Evolutionary conservation across 2,329 filamentous ascomycete genomes (phyloP).

Genomic region (Neonectria magnoliae): DNA sequence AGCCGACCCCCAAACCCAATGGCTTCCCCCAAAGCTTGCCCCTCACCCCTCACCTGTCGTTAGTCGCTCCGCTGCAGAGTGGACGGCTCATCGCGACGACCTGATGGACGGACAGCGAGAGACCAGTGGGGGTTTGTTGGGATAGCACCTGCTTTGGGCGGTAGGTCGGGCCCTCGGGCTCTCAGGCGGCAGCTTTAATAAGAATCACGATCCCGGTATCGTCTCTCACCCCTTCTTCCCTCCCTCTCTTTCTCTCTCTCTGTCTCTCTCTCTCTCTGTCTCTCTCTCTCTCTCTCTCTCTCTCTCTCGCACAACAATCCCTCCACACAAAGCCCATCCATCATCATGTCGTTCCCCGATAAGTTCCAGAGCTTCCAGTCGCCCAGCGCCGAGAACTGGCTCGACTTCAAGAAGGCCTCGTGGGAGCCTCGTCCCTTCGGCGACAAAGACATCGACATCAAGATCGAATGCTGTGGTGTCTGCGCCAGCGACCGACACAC

Average conservation of each 20-base stretch:
- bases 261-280: neutral
- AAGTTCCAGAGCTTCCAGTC: constrained; percentile 71
- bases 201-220: constrained; percentile 6
- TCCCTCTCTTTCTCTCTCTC: neutral
- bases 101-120: constrained; percentile 7
- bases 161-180: neutral
- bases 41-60: constrained; percentile 23
- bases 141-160: neutral
- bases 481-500: constrained; percentile 80
- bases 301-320: neutral
- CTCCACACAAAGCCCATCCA: constrained; percentile 37
- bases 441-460: constrained; percentile 87
- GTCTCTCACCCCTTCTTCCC: neutral
- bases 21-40: constrained; percentile 14
- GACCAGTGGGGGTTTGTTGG: constrained; percentile 28
- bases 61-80: neutral
- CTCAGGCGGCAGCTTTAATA: constrained; percentile 3
- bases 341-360: constrained; percentile 65
- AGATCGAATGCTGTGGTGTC: constrained; percentile 83
- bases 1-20: constrained; percentile 37
- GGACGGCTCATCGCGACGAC: constrained; percentile 18
- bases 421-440: constrained; percentile 88
- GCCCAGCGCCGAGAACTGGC: constrained; percentile 62
- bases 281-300: neutral
- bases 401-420: constrained; percentile 75